Evolutionary conservation across 331 rosid species (phyloP), one percentile per base, ranked within the genome.

Genomic region (Malus hybrid): DNA sequence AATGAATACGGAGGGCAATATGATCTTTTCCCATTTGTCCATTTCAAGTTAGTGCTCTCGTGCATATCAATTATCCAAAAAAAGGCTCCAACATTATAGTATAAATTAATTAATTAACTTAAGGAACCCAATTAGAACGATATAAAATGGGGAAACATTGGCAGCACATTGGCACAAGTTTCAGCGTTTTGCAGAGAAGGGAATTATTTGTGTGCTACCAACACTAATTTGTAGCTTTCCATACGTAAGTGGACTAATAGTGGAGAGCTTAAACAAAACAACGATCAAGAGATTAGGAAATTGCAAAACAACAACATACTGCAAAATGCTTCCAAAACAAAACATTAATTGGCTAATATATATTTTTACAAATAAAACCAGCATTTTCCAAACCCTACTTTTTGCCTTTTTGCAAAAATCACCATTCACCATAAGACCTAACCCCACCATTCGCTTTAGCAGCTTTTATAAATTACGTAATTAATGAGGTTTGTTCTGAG

Each of bases 321-420:
- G 10, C 67, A 39, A 60, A 72, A 24, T 16, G 68, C n/a, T 60
- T 73, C 68, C 57, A 73, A 72, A 59, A 72, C 67, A 66, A 32
- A 44, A 63, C 62, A 62, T 44, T 42, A 42, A 10, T 42, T 33
- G 39, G 15, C 60, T 39, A 28, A 4, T 65, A 15, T 10, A 76
- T 62, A 62, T 36, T 7, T 66, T 33, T 24, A 75, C 29, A 76
- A 24, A 75, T 54, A 79, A 77, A 76, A 54, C 67, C 70, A 19
- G 13, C 74, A 80, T 82, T 80, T 88, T 80, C 69, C 82, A 88
- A 89, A 87, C 79, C 89, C 81, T 70, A 20, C 69, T 34, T 63
- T 56, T 54, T 66, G 13, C 39, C 75, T 71, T 79, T 75, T 77
- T 75, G 55, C 65, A 71, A 79, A 73, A 81, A 70, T 5, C 32